A percentile compares a stretch with the other conserved stretches of the same genome.
Conservation (phyloP, 2,329 filamentous ascomycete species). For the Teratosphaeria nubilosa region DNA sequence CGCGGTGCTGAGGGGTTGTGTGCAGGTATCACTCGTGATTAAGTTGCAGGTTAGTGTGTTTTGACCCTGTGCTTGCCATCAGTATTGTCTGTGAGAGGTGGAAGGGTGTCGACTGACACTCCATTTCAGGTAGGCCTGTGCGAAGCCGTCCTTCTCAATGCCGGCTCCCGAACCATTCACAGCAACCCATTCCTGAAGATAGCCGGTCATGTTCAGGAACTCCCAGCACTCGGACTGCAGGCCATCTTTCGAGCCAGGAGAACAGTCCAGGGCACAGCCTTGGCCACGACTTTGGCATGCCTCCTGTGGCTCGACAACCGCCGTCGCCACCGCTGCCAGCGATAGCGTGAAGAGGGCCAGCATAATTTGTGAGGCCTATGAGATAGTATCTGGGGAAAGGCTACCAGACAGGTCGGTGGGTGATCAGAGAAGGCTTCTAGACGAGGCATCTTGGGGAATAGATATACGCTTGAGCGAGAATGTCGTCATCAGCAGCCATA, state of each 20-base stretch:
- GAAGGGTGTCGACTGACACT: not conserved
- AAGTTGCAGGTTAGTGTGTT: not conserved
- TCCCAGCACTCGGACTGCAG: not conserved
- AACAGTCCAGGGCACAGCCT: not conserved
- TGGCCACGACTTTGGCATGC: not conserved
- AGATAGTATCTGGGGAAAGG: not conserved
- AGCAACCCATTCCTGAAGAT: not conserved
- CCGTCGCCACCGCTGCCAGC: not conserved
- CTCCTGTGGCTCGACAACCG: not conserved
- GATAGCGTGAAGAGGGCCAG: not conserved
- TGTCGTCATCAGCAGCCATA: not conserved
- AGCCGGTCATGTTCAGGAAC: not conserved
- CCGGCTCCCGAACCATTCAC: not conserved
- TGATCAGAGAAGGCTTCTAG: not conserved
- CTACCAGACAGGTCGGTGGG: not conserved
- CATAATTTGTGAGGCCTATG: not conserved
- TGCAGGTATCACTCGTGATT: not conserved
- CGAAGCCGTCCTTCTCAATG: not conserved
- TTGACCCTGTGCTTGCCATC: not conserved
- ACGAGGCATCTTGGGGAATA: not conserved
- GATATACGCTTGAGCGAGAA: not conserved
- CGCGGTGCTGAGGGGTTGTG: not conserved
- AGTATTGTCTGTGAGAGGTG: not conserved
- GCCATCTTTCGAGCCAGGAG: not conserved
- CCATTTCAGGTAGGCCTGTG: not conserved